Evolutionary conservation across 2,329 filamentous ascomycete genomes (phyloP).

Genomic region (Seiridium unicorne): DNA sequence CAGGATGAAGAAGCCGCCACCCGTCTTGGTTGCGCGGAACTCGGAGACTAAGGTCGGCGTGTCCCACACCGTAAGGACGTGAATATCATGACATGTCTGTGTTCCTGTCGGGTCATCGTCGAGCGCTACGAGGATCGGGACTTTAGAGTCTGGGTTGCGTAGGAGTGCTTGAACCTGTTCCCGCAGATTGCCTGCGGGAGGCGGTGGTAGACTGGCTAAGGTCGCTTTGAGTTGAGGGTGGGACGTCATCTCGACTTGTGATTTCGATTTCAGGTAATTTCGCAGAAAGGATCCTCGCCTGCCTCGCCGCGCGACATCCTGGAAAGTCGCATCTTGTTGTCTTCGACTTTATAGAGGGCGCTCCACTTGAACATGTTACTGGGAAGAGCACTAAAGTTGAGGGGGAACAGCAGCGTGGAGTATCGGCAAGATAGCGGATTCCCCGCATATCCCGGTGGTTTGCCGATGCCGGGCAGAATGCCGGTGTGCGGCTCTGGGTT

Average conservation of each 20-base stretch:
- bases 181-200: slow-evolving; percentile 1
- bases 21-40: slow-evolving; percentile 33
- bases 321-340: not conserved
- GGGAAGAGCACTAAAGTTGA: not conserved
- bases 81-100: slow-evolving; percentile 58
- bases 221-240: slow-evolving; percentile 8
- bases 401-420: not conserved
- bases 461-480: not conserved
- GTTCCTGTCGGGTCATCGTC: slow-evolving; percentile 61
- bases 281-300: not conserved
- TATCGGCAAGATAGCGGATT: not conserved
- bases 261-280: not conserved
- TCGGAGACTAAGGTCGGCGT: slow-evolving; percentile 39
- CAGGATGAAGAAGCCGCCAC: slow-evolving; percentile 56
- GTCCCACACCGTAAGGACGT: slow-evolving; percentile 55
- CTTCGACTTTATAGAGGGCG: not conserved
- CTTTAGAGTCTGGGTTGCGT: slow-evolving; percentile 4
- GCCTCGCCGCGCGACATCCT: not conserved
- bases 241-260: not conserved
- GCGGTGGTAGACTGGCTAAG: slow-evolving; percentile 9
- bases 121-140: slow-evolving; percentile 36
- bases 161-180: slow-evolving; percentile 5
- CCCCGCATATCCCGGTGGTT: not conserved
- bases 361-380: not conserved
- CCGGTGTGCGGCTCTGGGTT: not conserved